These are phyloP conservation scores for Cephalotrichum gorgonifer DNA, from an alignment of 2,329 filamentous ascomycete genomes.

Conservation along the genomic window DNA sequence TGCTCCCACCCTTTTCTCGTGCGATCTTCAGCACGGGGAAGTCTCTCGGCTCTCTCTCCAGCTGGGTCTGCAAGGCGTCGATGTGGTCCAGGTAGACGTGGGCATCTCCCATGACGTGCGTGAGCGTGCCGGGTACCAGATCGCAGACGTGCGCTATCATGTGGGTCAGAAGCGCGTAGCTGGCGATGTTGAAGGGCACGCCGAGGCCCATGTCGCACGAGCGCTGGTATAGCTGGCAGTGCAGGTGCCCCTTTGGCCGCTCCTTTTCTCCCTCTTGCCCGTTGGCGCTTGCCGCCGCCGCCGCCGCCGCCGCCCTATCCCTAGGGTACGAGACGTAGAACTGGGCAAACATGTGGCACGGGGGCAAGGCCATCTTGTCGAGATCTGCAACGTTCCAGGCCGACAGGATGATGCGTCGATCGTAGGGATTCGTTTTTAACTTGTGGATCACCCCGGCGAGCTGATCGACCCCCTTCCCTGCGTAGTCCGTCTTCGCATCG, in stretches of 20 bases:
- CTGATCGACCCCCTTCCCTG: conserved; percentile 84
- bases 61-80: conserved; percentile 71
- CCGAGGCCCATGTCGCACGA: conserved; percentile 96
- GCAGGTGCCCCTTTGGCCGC: conserved; percentile 56
- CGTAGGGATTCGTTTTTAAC: conserved; percentile 72
- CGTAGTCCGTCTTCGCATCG: conserved; percentile 71
- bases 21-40: conserved; percentile 74
- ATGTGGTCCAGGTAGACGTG: conserved; percentile 93
- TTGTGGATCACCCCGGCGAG: conserved; percentile 84
- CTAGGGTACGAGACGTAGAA: conserved; percentile 77
- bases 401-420: conserved; percentile 78
- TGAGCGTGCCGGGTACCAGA: conserved; percentile 74
- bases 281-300: too few relatives aligned
- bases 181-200: conserved; percentile 95
- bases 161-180: conserved; percentile 86
- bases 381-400: conserved; percentile 92
- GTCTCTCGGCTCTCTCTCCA: conserved; percentile 66
- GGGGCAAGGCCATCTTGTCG: conserved; percentile 80
- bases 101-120: conserved; percentile 96
- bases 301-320: conserved; percentile 3
- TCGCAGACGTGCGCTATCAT: conserved; percentile 87
- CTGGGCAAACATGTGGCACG: conserved; percentile 96
- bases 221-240: conserved; percentile 86
- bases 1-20: conserved; percentile 57
- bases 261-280: conserved; percentile 29